Evolutionary conservation across 2,329 filamentous ascomycete species (phyloP).

Genomic region (Pestalotiopsis sp.): DNA sequence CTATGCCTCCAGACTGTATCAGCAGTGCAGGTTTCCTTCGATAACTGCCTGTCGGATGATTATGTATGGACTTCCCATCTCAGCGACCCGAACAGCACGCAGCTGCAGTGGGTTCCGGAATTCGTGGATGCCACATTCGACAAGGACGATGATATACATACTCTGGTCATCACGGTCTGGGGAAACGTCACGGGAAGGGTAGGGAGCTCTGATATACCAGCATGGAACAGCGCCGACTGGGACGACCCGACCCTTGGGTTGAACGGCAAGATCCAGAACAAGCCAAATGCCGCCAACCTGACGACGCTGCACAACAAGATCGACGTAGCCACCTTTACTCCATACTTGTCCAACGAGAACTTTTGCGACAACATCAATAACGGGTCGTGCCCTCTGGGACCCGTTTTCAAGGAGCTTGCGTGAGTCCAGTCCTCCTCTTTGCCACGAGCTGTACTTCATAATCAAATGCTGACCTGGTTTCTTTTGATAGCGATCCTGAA

Average conservation of each 20-base stretch:
- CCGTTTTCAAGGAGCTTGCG: constrained; percentile 59
- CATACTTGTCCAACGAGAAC: constrained; percentile 55
- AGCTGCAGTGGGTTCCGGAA: constrained; percentile 79
- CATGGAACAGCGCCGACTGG: constrained; percentile 62
- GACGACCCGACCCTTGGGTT: constrained; percentile 58
- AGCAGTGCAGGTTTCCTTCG: constrained; percentile 74
- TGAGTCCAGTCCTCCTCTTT: not conserved
- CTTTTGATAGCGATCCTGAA: not conserved
- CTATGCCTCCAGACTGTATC: constrained; percentile 45
- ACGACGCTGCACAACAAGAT: constrained; percentile 76
- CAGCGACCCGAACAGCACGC: constrained; percentile 45
- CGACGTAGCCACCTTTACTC: constrained; percentile 77
- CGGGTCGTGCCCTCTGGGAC: constrained; percentile 73
- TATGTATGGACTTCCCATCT: constrained; percentile 50
- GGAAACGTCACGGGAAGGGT: constrained; percentile 86
- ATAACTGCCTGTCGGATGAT: constrained; percentile 77
- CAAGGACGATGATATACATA: constrained; percentile 59
- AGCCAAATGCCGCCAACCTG: constrained; percentile 60
- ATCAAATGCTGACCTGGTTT: not conserved
- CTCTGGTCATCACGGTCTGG: constrained; percentile 78
- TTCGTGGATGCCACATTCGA: constrained; percentile 77
- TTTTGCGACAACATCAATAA: constrained; percentile 72
- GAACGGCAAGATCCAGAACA: constrained; percentile 76
- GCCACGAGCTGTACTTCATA: not conserved
- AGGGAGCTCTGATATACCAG: constrained; percentile 59